Base-by-base conservation (phyloP, 2,329 filamentous ascomycete species). In the Ophiocordyceps robertsii region DNA sequence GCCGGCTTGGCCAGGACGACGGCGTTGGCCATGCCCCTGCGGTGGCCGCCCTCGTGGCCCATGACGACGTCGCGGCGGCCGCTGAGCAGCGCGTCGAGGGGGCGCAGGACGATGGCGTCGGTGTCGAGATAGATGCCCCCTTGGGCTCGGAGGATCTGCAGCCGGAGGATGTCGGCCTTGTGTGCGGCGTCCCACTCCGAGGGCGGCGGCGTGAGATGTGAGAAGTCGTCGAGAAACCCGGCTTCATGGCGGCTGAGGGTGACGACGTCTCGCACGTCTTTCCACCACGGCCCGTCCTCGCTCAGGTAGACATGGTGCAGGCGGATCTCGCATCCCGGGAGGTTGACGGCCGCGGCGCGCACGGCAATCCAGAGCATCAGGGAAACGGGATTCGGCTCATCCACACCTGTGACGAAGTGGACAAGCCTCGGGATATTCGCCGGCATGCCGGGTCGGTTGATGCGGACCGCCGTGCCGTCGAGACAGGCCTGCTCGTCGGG, bases 41-140 rank as follows among this genome's bases (percentile, higher is more conserved):
- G 40, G 21, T 37, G 32, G 32, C 40, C 40, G 12, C 32, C 40
- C 29, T 41, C 40, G 14, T 41, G 29, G 21, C 21, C 40, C n/a
- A 41, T n/a, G 3, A 41, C 4, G 10, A 41, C 33, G 32, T 41
- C 40, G 21, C 40, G 40, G 11, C 24, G n/a, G 4, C 40, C 40
- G n/a, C 9, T 19, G 2, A 41, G 32, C 7, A 41, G n/a, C 16
- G 6, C 9, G 11, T 41, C 40, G 21, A 41, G 40, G 2, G 32
- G 21, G 2, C 40, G 31, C 9, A 41, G 32, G 14, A 41, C 9
- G 21, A 41, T 37, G 32, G 29, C 32, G n/a, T 41, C 40, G 11
- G 24, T 29, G n/a, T 41, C 40, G 40, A 41, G 40, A 19, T 41
- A 41, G 21, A 41, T 41, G 11, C 40, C 40, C 2, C 32, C 40